A percentile compares a stretch with the other conserved stretches of the same genome.
phyloP scores from a whole-genome alignment of 805 yeast genomes.

The Yamadazyma nakazawae region DNA sequence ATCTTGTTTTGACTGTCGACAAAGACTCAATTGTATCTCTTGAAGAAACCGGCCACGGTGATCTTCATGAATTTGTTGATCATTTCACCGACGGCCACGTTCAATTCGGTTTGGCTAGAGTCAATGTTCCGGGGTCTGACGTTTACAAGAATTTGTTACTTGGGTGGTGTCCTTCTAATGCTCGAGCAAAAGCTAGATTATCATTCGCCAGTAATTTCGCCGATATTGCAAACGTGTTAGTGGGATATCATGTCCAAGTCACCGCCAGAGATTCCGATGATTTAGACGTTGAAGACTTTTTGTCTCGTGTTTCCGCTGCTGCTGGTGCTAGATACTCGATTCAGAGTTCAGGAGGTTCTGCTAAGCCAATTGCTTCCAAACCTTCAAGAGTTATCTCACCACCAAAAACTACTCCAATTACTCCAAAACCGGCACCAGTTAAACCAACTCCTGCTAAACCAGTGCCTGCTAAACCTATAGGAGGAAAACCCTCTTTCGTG shows the following conservation, averaged over 20 bases:
- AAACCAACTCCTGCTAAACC: conserved; percentile 19
- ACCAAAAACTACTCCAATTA: conserved; percentile 14
- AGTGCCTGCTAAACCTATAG: conserved; percentile 9
- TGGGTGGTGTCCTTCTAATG: conserved; percentile 98
- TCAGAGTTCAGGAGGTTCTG: conserved; percentile 14
- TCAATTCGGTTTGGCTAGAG: conserved; percentile 86
- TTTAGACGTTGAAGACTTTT: conserved; percentile 71
- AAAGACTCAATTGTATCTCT: conserved; percentile 48
- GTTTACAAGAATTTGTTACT: conserved; percentile 78
- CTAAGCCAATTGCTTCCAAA: conserved; percentile 25
- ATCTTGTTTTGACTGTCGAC: conserved; percentile 81
- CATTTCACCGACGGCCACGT: conserved; percentile 84
- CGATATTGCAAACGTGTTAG: conserved; percentile 63
- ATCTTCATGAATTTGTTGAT: conserved; percentile 71
- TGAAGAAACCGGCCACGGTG: conserved; percentile 54
- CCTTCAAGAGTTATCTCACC: conserved; percentile 17
- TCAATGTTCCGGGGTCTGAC: conserved; percentile 87
- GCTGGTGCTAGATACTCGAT: conserved; percentile 85
- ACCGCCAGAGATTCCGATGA: conserved; percentile 96
- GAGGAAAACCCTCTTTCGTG: conserved; percentile 22
- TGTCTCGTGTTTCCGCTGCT: conserved; percentile 78
- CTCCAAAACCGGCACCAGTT: conserved; percentile 19
- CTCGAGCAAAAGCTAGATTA: conserved; percentile 72
- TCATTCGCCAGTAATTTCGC: conserved; percentile 78
- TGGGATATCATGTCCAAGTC: conserved; percentile 91